phyloP scores from a whole-genome alignment of 495 filamentous ascomycete genomes.

The Opeltia flavorubescens region DNA sequence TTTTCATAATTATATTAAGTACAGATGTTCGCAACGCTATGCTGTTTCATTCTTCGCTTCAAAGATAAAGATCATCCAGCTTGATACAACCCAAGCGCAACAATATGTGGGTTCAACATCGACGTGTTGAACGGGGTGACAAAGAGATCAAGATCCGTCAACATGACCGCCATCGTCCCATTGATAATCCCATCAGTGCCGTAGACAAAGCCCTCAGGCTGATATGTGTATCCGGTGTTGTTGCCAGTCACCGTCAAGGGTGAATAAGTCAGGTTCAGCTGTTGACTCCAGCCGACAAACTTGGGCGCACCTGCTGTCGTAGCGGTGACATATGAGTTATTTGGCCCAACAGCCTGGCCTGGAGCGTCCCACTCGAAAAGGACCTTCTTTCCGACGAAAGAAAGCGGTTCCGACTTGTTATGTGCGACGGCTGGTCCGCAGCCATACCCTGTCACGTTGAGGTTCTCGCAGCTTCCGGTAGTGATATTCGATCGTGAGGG shows the following conservation, averaged over 20 bases:
- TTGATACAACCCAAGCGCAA: conserved; percentile 63
- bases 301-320: conserved; percentile 40
- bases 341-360: conserved; percentile 58
- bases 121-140: conserved; percentile 67
- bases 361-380: conserved; percentile 59
- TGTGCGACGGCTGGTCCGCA: conserved; percentile 51
- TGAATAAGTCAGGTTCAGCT: conserved; percentile 77
- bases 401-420: conserved; percentile 53
- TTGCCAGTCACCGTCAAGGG: conserved; percentile 39
- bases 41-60: conserved; percentile 6
- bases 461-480: conserved; percentile 35
- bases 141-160: conserved; percentile 55
- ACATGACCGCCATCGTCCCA: conserved; percentile 62
- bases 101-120: conserved; percentile 62
- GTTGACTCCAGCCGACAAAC: conserved; percentile 67
- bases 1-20: too few species aligned
- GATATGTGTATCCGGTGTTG: conserved; percentile 49
- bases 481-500: conserved; percentile 23
- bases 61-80: conserved; percentile 40
- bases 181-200: conserved; percentile 58
- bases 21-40: too few species aligned
- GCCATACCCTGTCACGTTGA: conserved; percentile 33
- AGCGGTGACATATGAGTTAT: conserved; percentile 64
- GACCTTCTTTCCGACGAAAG: conserved; percentile 61
- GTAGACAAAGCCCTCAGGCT: conserved; percentile 50